phyloP scores from a whole-genome alignment of 2,329 filamentous ascomycete genomes.

The Nectriaceae sp. region DNA sequence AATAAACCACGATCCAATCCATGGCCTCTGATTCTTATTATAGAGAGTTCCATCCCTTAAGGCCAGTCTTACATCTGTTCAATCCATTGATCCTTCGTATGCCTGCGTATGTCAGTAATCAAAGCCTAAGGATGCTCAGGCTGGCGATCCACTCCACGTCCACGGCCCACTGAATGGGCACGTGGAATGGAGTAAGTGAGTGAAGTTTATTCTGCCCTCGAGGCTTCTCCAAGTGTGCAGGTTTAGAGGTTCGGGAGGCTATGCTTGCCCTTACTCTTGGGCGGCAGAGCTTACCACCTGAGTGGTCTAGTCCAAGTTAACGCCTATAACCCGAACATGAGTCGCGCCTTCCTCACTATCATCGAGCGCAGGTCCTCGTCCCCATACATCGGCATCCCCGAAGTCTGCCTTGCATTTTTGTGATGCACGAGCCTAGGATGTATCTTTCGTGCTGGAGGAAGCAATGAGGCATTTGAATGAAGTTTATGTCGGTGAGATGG shows the following conservation, averaged over 20 bases:
- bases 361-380: too few relatives aligned
- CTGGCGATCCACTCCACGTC: not conserved
- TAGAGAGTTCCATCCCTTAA: not conserved
- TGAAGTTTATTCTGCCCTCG: not conserved
- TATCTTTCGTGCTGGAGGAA: too few relatives aligned
- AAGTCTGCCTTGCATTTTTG: too few relatives aligned
- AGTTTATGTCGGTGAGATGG: too few relatives aligned
- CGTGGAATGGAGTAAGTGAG: not conserved
- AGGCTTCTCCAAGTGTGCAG: not conserved
- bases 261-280: not conserved
- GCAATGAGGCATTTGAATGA: too few relatives aligned
- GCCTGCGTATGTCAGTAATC: not conserved
- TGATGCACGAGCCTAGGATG: too few relatives aligned
- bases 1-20: not conserved
- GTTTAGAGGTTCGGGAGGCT: not conserved
- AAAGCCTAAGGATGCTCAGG: not conserved
- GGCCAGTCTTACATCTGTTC: not conserved
- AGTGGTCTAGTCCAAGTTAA: too few relatives aligned
- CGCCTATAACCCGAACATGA: too few relatives aligned
- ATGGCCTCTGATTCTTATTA: not conserved
- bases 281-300: too few relatives aligned
- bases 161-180: not conserved
- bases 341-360: too few relatives aligned
- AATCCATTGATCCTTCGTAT: not conserved
- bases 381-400: too few relatives aligned